These are phyloP conservation scores for Daedaleopsis nitida DNA, from an alignment of 768 basidiomycete genomes.

Conservation along the genomic window DNA sequence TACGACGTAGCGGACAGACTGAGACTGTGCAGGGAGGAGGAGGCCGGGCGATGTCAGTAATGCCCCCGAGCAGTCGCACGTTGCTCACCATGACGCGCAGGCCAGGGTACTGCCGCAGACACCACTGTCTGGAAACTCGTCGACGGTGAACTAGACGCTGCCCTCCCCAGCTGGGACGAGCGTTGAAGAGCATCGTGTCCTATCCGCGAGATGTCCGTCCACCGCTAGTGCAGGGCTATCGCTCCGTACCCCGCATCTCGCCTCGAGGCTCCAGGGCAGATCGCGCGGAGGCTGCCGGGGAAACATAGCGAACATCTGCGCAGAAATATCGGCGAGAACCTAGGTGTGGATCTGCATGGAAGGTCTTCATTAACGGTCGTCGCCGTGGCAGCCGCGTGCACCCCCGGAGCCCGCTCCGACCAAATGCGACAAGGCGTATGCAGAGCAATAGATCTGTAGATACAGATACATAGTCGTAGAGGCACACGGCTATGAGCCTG, in stretches of 20 bases:
- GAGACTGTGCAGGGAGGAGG: background rate
- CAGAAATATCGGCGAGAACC: conserved; percentile 15
- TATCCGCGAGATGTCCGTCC: no score
- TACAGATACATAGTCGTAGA: background rate
- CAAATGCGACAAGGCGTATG: background rate
- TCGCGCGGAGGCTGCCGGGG: background rate
- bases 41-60: background rate
- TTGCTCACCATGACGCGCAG: background rate
- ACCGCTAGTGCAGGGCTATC: background rate
- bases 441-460: background rate
- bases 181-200: background rate
- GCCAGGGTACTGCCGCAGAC: background rate
- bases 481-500: background rate
- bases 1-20: background rate
- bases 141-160: background rate
- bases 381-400: conserved; percentile 1
- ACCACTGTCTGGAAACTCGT: background rate
- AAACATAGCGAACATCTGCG: background rate
- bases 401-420: background rate
- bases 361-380: background rate
- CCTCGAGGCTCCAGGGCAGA: conserved; percentile 2
- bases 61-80: background rate
- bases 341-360: no score
- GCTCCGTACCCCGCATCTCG: conserved; percentile 1
- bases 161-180: background rate